phyloP scores from a whole-genome alignment of 129 eudicot species.

The Scalesia atractyloides region DNA sequence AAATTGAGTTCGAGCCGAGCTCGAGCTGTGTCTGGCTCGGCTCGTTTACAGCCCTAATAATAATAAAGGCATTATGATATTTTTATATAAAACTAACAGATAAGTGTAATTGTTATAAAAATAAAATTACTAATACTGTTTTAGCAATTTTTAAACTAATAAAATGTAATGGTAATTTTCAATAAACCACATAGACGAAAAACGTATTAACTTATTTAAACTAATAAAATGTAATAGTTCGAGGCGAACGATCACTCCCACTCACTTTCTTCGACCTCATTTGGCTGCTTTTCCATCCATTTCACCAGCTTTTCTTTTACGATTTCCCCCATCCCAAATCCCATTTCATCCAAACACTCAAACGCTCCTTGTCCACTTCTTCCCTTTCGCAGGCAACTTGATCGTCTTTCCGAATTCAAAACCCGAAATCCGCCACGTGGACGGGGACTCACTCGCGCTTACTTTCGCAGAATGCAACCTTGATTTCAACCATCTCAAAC shows the following conservation, averaged over 20 bases:
- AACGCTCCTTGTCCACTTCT: conserved; percentile 47
- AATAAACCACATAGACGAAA: too few species aligned
- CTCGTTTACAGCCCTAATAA: too few species aligned
- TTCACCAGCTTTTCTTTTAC: conserved; percentile 48
- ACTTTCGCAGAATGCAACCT: conserved; percentile 31
- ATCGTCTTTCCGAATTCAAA: conserved; percentile 10
- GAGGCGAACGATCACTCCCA: conserved; percentile 31
- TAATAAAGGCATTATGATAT: too few species aligned
- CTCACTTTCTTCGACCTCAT: conserved; percentile 47
- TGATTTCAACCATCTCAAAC: conserved; percentile 38
- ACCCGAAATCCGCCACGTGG: conserved; percentile 38
- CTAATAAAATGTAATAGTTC: too few species aligned
- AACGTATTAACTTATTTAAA: too few species aligned
- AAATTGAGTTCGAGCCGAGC: too few species aligned
- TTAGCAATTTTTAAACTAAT: too few species aligned
- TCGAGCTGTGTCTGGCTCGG: too few species aligned
- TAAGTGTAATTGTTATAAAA: too few species aligned
- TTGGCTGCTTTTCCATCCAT: conserved; percentile 39
- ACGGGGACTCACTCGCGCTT: conserved; percentile 43
- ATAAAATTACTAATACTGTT: too few species aligned
- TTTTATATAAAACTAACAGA: too few species aligned
- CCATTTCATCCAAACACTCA: conserved; percentile 34
- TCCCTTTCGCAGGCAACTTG: conserved; percentile 45
- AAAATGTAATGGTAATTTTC: too few species aligned
- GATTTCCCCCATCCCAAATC: conserved; percentile 30